phyloP scores from a whole-genome alignment of 345 rosid species.

The Ailanthus altissimus region DNA sequence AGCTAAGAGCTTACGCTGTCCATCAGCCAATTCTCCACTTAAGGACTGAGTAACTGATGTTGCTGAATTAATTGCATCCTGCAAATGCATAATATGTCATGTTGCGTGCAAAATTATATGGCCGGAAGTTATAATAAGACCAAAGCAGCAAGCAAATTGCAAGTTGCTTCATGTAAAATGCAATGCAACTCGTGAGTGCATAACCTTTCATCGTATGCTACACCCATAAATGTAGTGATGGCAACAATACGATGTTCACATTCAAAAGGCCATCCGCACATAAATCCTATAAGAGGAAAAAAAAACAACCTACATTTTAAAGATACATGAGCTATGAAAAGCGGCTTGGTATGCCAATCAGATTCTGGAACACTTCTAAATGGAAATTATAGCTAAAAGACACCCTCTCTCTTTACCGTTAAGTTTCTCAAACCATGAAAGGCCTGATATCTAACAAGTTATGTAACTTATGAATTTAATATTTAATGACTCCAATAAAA shows the following conservation, averaged over 20 bases:
- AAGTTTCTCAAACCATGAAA: background rate
- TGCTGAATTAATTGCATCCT: constrained; percentile 70
- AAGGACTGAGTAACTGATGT: constrained; percentile 56
- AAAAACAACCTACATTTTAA: background rate
- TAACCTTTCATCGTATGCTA: background rate
- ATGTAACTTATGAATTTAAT: background rate
- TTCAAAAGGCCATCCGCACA: background rate
- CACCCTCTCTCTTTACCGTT: background rate
- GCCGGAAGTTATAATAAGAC: background rate
- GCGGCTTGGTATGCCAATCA: background rate
- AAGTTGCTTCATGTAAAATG: too few relatives aligned
- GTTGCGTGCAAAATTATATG: background rate
- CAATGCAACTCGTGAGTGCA: too few relatives aligned
- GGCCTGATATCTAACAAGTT: background rate
- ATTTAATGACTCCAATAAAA: background rate
- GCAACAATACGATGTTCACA: background rate
- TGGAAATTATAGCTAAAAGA: background rate
- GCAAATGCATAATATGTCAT: constrained; percentile 24
- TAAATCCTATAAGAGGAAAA: background rate
- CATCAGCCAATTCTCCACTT: constrained; percentile 68
- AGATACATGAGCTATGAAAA: background rate
- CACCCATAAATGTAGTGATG: background rate
- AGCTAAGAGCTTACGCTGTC: constrained; percentile 64
- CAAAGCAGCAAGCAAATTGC: too few relatives aligned
- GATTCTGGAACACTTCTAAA: background rate